Evolutionary conservation across 2,329 filamentous ascomycete genomes (phyloP).

Genomic region (Claviceps sorghi): DNA sequence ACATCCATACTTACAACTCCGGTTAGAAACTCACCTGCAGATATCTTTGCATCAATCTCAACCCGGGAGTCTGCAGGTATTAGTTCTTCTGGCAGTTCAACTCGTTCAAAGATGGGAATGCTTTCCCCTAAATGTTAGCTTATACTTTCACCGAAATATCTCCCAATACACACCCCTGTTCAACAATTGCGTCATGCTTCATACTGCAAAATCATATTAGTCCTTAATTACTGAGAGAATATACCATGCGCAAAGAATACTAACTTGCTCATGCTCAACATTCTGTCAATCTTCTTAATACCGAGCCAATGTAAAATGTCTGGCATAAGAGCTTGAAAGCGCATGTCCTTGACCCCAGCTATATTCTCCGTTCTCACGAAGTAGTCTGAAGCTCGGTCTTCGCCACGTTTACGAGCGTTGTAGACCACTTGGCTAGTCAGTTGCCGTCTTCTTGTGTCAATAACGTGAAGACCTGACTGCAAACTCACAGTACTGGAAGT

Average conservation of each 20-base stretch:
- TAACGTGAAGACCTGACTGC: background rate
- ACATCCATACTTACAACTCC: background rate
- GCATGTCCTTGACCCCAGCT: constrained; percentile 91
- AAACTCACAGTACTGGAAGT: constrained; percentile 32
- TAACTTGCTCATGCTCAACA: constrained; percentile 96
- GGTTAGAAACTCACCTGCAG: constrained; percentile 51
- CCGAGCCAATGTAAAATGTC: constrained; percentile 96
- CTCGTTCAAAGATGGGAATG: constrained; percentile 75
- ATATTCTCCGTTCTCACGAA: constrained; percentile 98
- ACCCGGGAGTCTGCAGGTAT: constrained; percentile 90
- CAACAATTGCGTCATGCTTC: constrained; percentile 82
- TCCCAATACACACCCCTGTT: constrained; percentile 43
- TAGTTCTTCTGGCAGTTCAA: constrained; percentile 84
- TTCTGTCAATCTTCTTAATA: constrained; percentile 95
- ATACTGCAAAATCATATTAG: constrained; percentile 38
- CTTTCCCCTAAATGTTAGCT: constrained; percentile 19
- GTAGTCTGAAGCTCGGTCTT: constrained; percentile 76
- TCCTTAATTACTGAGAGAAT: background rate
- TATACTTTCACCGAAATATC: background rate
- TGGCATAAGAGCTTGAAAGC: constrained; percentile 96
- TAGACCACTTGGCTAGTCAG: constrained; percentile 38
- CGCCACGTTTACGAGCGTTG: constrained; percentile 67
- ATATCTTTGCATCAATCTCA: constrained; percentile 98
- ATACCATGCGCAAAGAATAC: constrained; percentile 15
- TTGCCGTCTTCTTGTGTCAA: constrained; percentile 7